These are phyloP conservation scores for Strobilomyces dryophilus DNA, from an alignment of 768 basidiomycete species.

Conservation along the genomic window DNA sequence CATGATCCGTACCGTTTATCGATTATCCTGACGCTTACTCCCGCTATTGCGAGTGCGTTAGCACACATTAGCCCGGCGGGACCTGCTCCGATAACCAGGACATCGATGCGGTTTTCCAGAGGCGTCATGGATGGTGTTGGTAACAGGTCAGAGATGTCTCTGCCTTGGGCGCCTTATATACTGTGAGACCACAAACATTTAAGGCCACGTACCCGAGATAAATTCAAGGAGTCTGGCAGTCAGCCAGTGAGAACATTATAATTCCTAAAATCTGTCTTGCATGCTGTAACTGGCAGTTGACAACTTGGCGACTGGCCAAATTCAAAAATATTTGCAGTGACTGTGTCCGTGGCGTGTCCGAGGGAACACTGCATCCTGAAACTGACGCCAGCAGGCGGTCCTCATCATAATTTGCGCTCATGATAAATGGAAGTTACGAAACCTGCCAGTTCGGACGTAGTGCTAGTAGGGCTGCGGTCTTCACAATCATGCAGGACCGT, in stretches of 20 bases:
- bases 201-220: background rate
- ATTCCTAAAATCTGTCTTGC: background rate
- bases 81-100: conserved; percentile 46
- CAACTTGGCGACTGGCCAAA: background rate
- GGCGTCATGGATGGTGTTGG: conserved; percentile 10
- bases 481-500: too few relatives aligned
- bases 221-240: background rate
- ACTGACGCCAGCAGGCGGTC: background rate
- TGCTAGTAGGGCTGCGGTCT: too few relatives aligned
- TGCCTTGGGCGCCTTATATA: background rate
- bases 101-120: conserved; percentile 37
- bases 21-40: background rate
- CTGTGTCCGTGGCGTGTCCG: background rate
- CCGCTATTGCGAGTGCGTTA: background rate
- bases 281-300: background rate
- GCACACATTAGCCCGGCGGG: conserved; percentile 65
- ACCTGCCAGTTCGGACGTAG: too few relatives aligned
- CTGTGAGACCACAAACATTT: background rate
- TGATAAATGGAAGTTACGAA: background rate
- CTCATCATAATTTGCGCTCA: too few relatives aligned
- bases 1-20: conserved; percentile 13
- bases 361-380: background rate
- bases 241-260: background rate
- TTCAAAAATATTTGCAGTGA: too few relatives aligned
- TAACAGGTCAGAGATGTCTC: background rate